Conservation (phyloP, 345 rosid species). For the Schrenkiella parvula region DNA sequence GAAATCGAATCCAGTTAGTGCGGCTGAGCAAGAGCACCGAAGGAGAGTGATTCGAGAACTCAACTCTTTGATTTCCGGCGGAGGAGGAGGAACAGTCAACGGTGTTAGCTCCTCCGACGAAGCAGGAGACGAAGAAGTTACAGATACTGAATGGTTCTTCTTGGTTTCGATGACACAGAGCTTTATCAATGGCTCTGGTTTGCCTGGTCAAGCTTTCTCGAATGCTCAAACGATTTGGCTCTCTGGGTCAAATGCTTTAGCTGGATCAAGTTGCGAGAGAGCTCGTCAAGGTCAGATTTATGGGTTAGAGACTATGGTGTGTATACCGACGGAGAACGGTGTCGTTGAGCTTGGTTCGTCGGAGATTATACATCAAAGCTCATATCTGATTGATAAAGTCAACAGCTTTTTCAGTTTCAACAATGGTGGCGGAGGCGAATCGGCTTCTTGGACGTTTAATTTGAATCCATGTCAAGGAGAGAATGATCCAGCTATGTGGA, state of each 20-base stretch:
- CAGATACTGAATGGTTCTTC: conserved; percentile 96
- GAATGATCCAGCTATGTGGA: conserved; percentile 74
- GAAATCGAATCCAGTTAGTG: conserved; percentile 17
- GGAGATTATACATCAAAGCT: conserved; percentile 60
- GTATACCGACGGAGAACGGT: conserved; percentile 71
- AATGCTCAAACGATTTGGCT: conserved; percentile 60
- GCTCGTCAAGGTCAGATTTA: conserved; percentile 67
- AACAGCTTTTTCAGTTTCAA: conserved; percentile 56
- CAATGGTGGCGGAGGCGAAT: conserved; percentile 36
- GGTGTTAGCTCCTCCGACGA: conserved; percentile 27
- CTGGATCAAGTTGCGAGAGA: conserved; percentile 60
- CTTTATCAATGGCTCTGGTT: conserved; percentile 56
- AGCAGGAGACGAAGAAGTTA: conserved; percentile 81
- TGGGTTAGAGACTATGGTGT: conserved; percentile 78
- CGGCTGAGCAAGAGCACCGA: conserved; percentile 75
- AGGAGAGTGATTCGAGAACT: conserved; percentile 74
- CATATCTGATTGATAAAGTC: conserved; percentile 75
- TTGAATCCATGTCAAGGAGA: conserved; percentile 64
- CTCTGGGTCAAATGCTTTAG: conserved; percentile 56
- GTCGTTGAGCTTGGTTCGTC: conserved; percentile 90
- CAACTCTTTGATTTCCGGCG: conserved; percentile 71
- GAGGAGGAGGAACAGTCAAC: conserved; percentile 35
- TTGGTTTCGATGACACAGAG: conserved; percentile 88
- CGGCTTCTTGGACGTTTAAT: conserved; percentile 46
- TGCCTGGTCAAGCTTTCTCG: conserved; percentile 75